Evolutionary conservation across 1,284 basidiomycete genomes (phyloP).

Genomic region (Ceratorhiza oryzae-sativae): DNA sequence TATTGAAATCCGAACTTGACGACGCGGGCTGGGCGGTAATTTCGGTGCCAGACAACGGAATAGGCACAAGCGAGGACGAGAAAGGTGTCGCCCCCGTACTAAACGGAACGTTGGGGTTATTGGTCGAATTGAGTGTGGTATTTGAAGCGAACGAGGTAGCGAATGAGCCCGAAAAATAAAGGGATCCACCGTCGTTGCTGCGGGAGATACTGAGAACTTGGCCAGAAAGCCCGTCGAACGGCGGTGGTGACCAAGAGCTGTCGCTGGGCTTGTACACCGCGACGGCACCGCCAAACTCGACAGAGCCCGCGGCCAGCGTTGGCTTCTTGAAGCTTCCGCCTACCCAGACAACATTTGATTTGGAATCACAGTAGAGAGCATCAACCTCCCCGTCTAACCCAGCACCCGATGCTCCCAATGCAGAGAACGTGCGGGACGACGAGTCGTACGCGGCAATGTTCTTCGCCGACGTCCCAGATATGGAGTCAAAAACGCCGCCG

Average conservation of each 20-base stretch:
- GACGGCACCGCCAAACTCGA: conserved; percentile 67
- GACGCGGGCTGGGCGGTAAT: conserved; percentile 78
- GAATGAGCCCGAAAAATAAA: conserved; percentile 92
- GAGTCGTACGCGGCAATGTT: conserved; percentile 79
- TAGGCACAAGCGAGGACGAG: conserved; percentile 88
- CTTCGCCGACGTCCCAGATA: conserved; percentile 61
- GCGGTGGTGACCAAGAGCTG: conserved; percentile 74
- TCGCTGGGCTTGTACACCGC: conserved; percentile 78
- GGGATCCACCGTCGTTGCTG: conserved; percentile 71
- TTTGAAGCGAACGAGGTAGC: conserved; percentile 72
- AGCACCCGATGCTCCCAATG: conserved; percentile 59
- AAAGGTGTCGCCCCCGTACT: conserved; percentile 82
- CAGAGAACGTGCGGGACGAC: conserved; percentile 63
- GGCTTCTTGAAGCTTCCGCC: conserved; percentile 77
- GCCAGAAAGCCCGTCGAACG: conserved; percentile 85
- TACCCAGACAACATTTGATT: conserved; percentile 77
- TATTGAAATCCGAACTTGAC: conserved; percentile 65
- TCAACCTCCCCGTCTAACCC: conserved; percentile 76
- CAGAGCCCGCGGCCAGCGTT: conserved; percentile 47
- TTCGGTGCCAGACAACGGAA: conserved; percentile 72
- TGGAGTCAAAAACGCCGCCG: conserved; percentile 77
- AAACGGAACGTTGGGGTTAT: conserved; percentile 78
- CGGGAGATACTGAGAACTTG: conserved; percentile 79
- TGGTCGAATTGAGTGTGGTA: conserved; percentile 64
- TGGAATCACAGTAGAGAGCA: conserved; percentile 82